phyloP scores from a whole-genome alignment of 306 rosid genomes.

The Lablab purpureus region DNA sequence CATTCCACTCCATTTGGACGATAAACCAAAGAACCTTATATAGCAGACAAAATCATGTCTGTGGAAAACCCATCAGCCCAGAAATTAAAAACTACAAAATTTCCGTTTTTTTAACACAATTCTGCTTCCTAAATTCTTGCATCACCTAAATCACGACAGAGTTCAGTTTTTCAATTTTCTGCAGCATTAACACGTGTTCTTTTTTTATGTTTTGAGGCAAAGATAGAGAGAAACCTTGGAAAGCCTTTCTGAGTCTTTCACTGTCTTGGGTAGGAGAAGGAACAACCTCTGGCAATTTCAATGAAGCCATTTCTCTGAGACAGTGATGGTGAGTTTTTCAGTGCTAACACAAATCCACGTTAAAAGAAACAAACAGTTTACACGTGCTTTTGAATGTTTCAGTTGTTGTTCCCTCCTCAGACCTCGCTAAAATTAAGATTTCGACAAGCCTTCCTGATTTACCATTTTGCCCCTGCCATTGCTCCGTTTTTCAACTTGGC shows the following conservation, averaged over 20 bases:
- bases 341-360: constrained; percentile 27
- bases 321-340: constrained; percentile 22
- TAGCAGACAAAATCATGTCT: background rate
- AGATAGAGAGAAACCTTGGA: constrained; percentile 65
- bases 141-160: background rate
- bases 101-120: constrained; percentile 21
- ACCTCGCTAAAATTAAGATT: background rate
- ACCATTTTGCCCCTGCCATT: constrained; percentile 38
- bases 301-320: constrained; percentile 56
- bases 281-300: constrained; percentile 73
- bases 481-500: background rate
- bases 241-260: constrained; percentile 70
- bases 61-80: constrained; percentile 22
- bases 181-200: constrained; percentile 2
- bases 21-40: background rate
- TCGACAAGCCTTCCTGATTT: background rate
- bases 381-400: constrained; percentile 36
- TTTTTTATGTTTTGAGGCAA: background rate
- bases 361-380: constrained; percentile 19
- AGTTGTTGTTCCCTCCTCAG: constrained; percentile 42
- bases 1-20: constrained; percentile 11
- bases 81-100: background rate
- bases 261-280: constrained; percentile 80
- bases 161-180: constrained; percentile 11
- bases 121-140: constrained; percentile 6